Base-by-base conservation (phyloP, 371 early-diverging fungal genomes). In the Syncephalastrum racemosum region DNA sequence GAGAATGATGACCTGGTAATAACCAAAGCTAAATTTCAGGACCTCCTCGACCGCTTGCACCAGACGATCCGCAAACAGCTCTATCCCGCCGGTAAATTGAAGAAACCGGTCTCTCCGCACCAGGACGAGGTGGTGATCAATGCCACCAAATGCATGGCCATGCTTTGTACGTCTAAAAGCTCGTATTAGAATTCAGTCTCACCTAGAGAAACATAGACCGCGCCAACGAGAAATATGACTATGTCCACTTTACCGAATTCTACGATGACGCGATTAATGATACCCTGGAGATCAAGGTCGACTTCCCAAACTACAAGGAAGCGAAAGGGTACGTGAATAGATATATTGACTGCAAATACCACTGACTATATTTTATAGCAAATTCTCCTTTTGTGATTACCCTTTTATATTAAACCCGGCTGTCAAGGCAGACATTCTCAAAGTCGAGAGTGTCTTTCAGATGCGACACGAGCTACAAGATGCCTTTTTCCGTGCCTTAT, bases 401-500 rank as follows among this genome's bases (percentile, higher is more conserved):
- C 87, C 94, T 1, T 94, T 90, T 55, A 73, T 92, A 46, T 72
- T 94, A 15, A 86, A 82, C 46, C 83, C 93, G 4, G 77, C 83
- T 14, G 84, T 84, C n/a, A 94, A 94, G 66, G 83, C 87, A 40
- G 91, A 92, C 56, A 80, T 94, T 24, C 76, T 94, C 12, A 87
- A 87, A 54, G 84, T 90, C 13, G 94, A 94, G 56, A 85, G 85
- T 46, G 86, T 90, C 60, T 83, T 90, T 59, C 82, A 84, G 47
- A 93, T 91, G 91, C 71, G 91, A 42, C 81, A 82, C 13, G 83
- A 83, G 55, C 67, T 82, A 1, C 83, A 82, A 46, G 78, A 82
- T 75, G 84, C 95, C 15, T 93, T 93, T 62, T 94, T 94, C 62
- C 69, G 92, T 20, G 90, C 92, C n/a, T 76, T 94, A 79, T 93